Conservation (phyloP, 768 basidiomycete species). For the Leccinum variicolor region DNA sequence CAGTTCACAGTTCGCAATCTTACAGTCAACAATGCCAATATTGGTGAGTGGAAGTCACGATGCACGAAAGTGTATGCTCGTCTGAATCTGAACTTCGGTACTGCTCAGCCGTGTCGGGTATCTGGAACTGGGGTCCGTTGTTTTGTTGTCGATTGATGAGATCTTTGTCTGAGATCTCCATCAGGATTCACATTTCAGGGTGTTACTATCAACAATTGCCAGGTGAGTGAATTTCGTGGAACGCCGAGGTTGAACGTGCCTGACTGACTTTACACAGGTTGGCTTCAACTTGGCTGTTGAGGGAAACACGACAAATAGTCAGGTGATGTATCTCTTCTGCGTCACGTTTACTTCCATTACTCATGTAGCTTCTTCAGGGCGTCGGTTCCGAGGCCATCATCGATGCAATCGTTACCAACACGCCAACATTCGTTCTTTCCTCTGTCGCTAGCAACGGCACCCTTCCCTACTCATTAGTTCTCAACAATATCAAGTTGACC, state of each 20-base stretch:
- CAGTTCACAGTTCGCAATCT: slow-evolving; percentile 73
- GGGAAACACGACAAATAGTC: slow-evolving; percentile 27
- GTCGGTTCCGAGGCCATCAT: slow-evolving; percentile 44
- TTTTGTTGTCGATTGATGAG: background rate
- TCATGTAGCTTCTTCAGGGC: slow-evolving; percentile 25
- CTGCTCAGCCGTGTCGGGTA: slow-evolving; percentile 24
- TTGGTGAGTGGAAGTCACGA: slow-evolving; percentile 26
- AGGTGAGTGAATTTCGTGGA: slow-evolving; percentile 1
- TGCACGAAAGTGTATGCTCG: background rate
- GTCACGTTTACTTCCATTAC: background rate
- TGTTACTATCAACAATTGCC: slow-evolving; percentile 42
- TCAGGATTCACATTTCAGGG: slow-evolving; percentile 53
- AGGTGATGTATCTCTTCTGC: slow-evolving; percentile 26
- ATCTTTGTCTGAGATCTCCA: background rate
- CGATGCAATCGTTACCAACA: slow-evolving; percentile 43
- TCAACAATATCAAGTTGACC: slow-evolving; percentile 34
- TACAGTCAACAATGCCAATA: slow-evolving; percentile 45
- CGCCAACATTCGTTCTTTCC: slow-evolving; percentile 41
- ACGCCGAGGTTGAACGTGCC: background rate
- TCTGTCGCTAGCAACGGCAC: slow-evolving; percentile 29
- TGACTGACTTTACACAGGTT: slow-evolving; percentile 20
- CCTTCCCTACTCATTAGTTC: slow-evolving; percentile 33
- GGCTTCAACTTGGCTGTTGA: slow-evolving; percentile 47
- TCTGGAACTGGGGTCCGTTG: slow-evolving; percentile 43
- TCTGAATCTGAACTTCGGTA: slow-evolving; percentile 6